These are phyloP conservation scores for Cladosporium phlei DNA, from an alignment of 2,329 filamentous ascomycete genomes.

Conservation along the genomic window DNA sequence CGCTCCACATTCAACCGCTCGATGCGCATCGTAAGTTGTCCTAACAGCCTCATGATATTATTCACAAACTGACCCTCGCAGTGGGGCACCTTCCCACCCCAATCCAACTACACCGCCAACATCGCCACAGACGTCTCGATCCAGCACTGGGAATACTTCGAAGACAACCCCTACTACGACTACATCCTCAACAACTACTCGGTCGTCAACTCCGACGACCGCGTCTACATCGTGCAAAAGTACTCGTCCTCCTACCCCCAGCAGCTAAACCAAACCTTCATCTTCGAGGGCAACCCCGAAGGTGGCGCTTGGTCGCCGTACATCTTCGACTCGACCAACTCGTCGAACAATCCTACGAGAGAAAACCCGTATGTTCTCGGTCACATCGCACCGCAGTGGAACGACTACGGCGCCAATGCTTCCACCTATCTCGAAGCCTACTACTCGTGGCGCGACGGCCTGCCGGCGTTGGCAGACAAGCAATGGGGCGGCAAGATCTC, in stretches of 20 bases:
- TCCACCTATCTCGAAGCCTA: slow-evolving; percentile 50
- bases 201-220: slow-evolving; percentile 52
- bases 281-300: slow-evolving; percentile 43
- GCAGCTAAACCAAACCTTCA: slow-evolving; percentile 43
- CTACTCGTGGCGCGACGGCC: slow-evolving; percentile 47
- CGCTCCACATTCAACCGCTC: slow-evolving; percentile 37
- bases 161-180: slow-evolving; percentile 46
- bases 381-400: slow-evolving; percentile 50
- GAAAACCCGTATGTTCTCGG: slow-evolving; percentile 43
- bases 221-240: slow-evolving; percentile 50
- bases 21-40: slow-evolving; percentile 41
- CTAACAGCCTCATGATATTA: too few species aligned
- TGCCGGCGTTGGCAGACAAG: slow-evolving; percentile 50
- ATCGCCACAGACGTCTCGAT: slow-evolving; percentile 45
- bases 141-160: slow-evolving; percentile 54
- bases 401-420: slow-evolving; percentile 51
- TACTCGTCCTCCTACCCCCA: slow-evolving; percentile 45
- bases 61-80: too few species aligned
- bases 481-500: slow-evolving; percentile 50
- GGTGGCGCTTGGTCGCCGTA: slow-evolving; percentile 45
- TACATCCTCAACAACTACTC: slow-evolving; percentile 45
- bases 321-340: slow-evolving; percentile 48
- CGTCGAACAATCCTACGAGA: slow-evolving; percentile 43
- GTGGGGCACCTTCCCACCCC: slow-evolving; percentile 53
- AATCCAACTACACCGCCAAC: slow-evolving; percentile 31